These are phyloP conservation scores for Chenopodium suecicum DNA, from an alignment of 148 eudicot genomes.

Conservation along the genomic window DNA sequence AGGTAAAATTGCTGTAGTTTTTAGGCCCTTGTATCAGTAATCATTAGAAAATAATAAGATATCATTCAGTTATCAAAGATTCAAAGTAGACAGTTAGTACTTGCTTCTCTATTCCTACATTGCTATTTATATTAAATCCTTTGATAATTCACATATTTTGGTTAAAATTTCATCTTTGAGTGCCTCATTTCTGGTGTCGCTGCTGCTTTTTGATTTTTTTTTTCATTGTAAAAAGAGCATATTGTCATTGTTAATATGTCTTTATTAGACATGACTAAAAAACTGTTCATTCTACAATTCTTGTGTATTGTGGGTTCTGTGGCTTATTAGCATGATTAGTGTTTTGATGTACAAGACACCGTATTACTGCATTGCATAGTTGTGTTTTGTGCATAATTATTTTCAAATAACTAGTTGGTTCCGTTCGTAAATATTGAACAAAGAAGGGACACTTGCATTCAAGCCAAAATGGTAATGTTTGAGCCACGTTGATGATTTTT, in stretches of 20 bases:
- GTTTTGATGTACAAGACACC: neutral
- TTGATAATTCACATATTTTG: neutral
- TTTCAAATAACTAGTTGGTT: neutral
- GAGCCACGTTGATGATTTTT: slow-evolving; percentile 5
- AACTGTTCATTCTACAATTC: neutral
- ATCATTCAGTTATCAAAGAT: too few relatives aligned
- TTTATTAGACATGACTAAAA: neutral
- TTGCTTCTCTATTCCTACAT: too few relatives aligned
- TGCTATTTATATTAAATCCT: neutral
- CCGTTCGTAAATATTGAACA: neutral
- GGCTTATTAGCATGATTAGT: too few relatives aligned
- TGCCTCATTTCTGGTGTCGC: neutral
- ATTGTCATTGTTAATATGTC: neutral
- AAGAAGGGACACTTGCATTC: neutral
- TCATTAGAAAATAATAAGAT: too few relatives aligned
- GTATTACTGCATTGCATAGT: neutral
- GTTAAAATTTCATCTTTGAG: neutral
- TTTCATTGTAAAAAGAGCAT: neutral
- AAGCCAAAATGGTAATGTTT: neutral
- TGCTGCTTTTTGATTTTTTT: neutral
- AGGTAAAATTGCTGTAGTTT: neutral
- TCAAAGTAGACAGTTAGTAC: too few relatives aligned
- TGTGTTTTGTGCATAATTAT: neutral
- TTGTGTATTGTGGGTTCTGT: too few relatives aligned
- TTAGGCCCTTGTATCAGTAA: neutral